Percentiles rank a stretch among this genome's conserved stretches.
Conservation (phyloP, 805 yeast genomes). For the Pichia sporocuriosa region DNA sequence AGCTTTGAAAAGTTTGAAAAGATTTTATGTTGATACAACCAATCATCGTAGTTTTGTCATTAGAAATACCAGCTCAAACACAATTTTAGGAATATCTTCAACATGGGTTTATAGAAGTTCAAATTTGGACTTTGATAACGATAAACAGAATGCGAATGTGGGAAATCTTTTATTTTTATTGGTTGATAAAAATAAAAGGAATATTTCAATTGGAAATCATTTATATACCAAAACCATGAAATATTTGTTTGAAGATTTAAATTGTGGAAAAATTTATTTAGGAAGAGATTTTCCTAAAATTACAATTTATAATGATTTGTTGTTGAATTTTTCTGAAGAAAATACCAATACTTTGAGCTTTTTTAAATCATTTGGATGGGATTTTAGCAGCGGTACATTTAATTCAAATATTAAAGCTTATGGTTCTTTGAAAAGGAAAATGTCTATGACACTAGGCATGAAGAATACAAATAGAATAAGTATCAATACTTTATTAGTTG, state of each 20-base stretch:
- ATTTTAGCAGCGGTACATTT: constrained; percentile 33
- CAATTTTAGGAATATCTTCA: constrained; percentile 46
- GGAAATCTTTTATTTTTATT: constrained; percentile 35
- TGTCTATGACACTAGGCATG: constrained; percentile 11
- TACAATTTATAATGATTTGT: constrained; percentile 47
- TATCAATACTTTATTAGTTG: constrained; percentile 1
- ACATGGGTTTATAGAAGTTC: constrained; percentile 51
- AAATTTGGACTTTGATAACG: constrained; percentile 28
- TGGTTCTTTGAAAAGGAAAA: constrained; percentile 38
- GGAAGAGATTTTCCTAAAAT: constrained; percentile 49
- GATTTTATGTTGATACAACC: constrained; percentile 17
- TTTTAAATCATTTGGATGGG: constrained; percentile 37
- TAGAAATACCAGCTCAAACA: constrained; percentile 49
- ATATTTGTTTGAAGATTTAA: constrained; percentile 17
- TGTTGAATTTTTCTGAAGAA: constrained; percentile 45
- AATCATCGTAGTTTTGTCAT: constrained; percentile 48
- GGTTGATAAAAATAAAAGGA: constrained; percentile 36
- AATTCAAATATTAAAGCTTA: constrained; percentile 37
- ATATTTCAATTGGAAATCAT: constrained; percentile 7
- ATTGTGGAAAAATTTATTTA: constrained; percentile 39
- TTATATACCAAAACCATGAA: constrained; percentile 11
- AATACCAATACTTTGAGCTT: constrained; percentile 32
- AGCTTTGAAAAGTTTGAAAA: constrained; percentile 19
- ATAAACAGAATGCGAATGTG: neutral
- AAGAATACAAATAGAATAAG: neutral